phyloP scores from a whole-genome alignment of 78 protist species.

The Acrasis kona region DNA sequence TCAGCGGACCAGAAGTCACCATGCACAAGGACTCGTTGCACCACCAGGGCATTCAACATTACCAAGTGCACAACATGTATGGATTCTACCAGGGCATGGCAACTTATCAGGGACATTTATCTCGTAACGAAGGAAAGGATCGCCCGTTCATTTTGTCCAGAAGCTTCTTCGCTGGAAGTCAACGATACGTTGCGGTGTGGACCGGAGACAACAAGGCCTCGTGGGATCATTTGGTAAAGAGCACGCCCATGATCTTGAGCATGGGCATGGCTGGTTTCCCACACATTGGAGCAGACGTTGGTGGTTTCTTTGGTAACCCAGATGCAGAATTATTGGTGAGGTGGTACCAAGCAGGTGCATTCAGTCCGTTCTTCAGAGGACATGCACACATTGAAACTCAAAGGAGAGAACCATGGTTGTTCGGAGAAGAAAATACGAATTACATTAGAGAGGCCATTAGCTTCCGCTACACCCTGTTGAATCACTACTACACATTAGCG shows the following conservation, averaged over 20 bases:
- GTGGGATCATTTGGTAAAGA: slow-evolving; percentile 79
- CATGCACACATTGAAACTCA: slow-evolving; percentile 92
- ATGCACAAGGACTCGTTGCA: slow-evolving; percentile 87
- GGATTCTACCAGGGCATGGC: slow-evolving; percentile 58
- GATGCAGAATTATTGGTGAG: slow-evolving; percentile 81
- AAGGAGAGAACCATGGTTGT: slow-evolving; percentile 94
- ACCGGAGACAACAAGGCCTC: slow-evolving; percentile 96
- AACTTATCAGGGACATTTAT: slow-evolving; percentile 49
- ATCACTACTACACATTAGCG: slow-evolving; percentile 76
- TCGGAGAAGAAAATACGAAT: slow-evolving; percentile 51
- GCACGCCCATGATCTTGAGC: slow-evolving; percentile 81
- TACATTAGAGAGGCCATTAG: slow-evolving; percentile 46
- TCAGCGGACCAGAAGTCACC: slow-evolving; percentile 93
- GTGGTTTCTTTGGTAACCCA: slow-evolving; percentile 95
- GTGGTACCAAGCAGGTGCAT: slow-evolving; percentile 91
- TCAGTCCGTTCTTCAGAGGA: slow-evolving; percentile 96
- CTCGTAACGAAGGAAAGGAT: slow-evolving; percentile 34
- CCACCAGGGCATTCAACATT: slow-evolving; percentile 63
- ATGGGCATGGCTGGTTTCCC: slow-evolving; percentile 76
- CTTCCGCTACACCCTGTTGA: slow-evolving; percentile 79
- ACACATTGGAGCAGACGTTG: slow-evolving; percentile 90
- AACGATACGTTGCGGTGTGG: slow-evolving; percentile 95
- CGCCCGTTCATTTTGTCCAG: slow-evolving; percentile 96
- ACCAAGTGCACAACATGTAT: slow-evolving; percentile 93
- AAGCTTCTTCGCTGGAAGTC: slow-evolving; percentile 93